phyloP scores from a whole-genome alignment of 2,329 filamentous ascomycete species.

The Alternaria viburni region DNA sequence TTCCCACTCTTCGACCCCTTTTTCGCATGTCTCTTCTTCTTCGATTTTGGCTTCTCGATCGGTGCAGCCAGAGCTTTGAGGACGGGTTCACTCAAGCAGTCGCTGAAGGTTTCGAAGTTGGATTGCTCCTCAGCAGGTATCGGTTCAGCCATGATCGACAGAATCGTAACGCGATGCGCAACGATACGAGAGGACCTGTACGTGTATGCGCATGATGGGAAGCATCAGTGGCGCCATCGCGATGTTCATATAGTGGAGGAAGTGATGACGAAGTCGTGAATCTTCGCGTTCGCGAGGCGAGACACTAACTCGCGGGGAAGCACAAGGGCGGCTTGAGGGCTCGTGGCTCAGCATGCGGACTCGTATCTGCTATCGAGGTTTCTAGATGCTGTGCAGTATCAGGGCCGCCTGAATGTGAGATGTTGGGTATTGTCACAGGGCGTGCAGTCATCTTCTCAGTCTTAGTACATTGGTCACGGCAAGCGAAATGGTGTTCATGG shows the following conservation, averaged over 20 bases:
- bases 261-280: slow-evolving; percentile 30
- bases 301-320: slow-evolving; percentile 17
- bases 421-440: not conserved
- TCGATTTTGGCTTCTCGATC: slow-evolving; percentile 52
- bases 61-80: slow-evolving; percentile 64
- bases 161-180: not conserved
- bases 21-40: slow-evolving; percentile 50
- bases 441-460: not conserved
- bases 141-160: slow-evolving; percentile 33
- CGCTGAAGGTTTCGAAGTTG: slow-evolving; percentile 74
- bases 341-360: slow-evolving; percentile 2
- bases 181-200: not conserved
- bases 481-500: not conserved
- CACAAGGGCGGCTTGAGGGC: slow-evolving; percentile 22
- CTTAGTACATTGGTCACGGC: not conserved
- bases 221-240: slow-evolving; percentile 12
- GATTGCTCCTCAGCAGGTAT: slow-evolving; percentile 48
- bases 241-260: slow-evolving; percentile 18
- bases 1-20: slow-evolving; percentile 41
- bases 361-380: slow-evolving; percentile 11
- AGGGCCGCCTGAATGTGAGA: not conserved
- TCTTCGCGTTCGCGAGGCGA: slow-evolving; percentile 23
- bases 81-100: slow-evolving; percentile 73
- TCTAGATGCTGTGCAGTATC: not conserved
- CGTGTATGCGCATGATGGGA: slow-evolving; percentile 3